Evolutionary conservation across 352 stramenopile genomes (phyloP).

Genomic region (Phytophthora pseudosyringae): DNA sequence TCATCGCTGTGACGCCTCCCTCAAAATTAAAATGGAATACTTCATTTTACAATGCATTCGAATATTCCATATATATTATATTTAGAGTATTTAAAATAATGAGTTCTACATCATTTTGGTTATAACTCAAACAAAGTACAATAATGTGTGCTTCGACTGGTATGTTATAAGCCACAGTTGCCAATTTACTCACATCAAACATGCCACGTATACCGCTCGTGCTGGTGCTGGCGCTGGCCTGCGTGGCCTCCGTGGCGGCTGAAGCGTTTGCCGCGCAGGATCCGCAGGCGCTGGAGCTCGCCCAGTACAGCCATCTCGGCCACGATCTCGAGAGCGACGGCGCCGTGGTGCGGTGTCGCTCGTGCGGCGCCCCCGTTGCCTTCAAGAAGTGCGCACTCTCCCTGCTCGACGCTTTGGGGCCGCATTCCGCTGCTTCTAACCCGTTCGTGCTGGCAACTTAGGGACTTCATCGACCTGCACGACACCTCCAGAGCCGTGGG

Average conservation of each 20-base stretch:
- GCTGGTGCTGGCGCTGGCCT: slow-evolving; percentile 27
- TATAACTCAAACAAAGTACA: no score
- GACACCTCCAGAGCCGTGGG: slow-evolving; percentile 79
- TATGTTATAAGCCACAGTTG: neutral
- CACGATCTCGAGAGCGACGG: slow-evolving; percentile 38
- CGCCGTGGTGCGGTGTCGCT: slow-evolving; percentile 73
- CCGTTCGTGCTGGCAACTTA: slow-evolving; percentile 29
- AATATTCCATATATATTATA: no score
- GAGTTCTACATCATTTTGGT: no score
- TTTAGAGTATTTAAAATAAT: no score
- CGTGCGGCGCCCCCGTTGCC: slow-evolving; percentile 74
- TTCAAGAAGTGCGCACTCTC: slow-evolving; percentile 56
- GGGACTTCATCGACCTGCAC: slow-evolving; percentile 73
- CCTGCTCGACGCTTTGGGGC: neutral
- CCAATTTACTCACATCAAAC: slow-evolving; percentile 18
- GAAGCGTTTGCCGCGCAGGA: slow-evolving; percentile 19
- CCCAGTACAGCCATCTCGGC: slow-evolving; percentile 21
- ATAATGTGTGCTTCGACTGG: no score
- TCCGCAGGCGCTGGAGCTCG: slow-evolving; percentile 4
- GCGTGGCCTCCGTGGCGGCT: slow-evolving; percentile 7
- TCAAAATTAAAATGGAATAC: no score
- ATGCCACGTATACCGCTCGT: slow-evolving; percentile 38
- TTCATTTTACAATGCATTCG: no score
- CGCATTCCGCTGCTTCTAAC: slow-evolving; percentile 8
- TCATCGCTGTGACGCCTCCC: no score